A percentile compares a stretch with the other conserved stretches of the same genome.
phyloP scores from a whole-genome alignment of 129 eudicot genomes.

The Sambucus nigra region DNA sequence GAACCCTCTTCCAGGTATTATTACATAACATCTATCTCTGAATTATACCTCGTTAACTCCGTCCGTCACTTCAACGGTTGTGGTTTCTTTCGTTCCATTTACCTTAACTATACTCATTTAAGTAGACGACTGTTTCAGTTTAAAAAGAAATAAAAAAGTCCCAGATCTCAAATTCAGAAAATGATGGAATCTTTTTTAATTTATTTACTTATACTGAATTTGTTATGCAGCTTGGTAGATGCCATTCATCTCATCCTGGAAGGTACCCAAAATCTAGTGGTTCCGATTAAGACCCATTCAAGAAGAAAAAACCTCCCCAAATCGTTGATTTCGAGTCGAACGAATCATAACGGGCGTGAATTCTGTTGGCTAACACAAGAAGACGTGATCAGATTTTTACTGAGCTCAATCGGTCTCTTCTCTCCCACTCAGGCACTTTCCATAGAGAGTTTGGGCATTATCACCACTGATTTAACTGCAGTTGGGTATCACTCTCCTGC shows the following conservation, averaged over 20 bases:
- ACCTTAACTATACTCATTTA: no score
- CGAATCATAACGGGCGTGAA: slow-evolving; percentile 45
- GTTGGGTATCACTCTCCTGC: slow-evolving; percentile 54
- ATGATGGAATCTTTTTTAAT: neutral
- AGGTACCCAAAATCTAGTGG: slow-evolving; percentile 78
- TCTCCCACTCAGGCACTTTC: slow-evolving; percentile 45
- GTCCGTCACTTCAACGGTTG: no score
- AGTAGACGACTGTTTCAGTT: no score
- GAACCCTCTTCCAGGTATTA: slow-evolving; percentile 75
- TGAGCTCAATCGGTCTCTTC: slow-evolving; percentile 63
- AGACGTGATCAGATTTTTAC: slow-evolving; percentile 60
- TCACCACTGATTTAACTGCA: slow-evolving; percentile 32
- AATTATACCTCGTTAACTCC: no score
- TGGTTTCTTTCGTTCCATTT: no score
- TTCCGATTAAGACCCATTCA: slow-evolving; percentile 45
- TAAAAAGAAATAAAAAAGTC: no score
- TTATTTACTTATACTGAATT: neutral
- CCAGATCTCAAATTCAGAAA: no score
- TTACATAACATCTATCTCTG: neutral
- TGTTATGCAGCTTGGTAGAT: slow-evolving; percentile 55
- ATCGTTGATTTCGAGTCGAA: slow-evolving; percentile 18
- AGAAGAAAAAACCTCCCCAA: slow-evolving; percentile 25
- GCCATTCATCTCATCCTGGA: slow-evolving; percentile 64
- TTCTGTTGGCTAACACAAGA: slow-evolving; percentile 86
- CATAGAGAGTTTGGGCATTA: slow-evolving; percentile 46